These are phyloP conservation scores for Coprinopsis strossmayeri DNA, from an alignment of 768 basidiomycete species.

Conservation along the genomic window DNA sequence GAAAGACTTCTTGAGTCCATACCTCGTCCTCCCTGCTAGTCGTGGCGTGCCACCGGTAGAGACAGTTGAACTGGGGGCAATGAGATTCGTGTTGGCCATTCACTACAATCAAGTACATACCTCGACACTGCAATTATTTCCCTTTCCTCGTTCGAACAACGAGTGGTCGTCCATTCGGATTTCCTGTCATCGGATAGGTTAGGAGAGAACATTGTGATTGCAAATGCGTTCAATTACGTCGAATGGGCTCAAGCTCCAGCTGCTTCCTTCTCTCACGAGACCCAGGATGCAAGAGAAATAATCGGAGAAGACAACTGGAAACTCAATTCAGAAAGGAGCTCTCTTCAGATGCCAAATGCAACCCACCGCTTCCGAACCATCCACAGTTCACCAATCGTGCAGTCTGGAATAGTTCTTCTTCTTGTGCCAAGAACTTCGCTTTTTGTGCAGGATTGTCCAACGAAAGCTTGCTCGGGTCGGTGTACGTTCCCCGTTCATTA, in stretches of 20 bases:
- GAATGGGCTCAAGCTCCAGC: constrained; percentile 75
- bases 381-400: constrained; percentile 72
- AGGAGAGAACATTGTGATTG: constrained; percentile 30
- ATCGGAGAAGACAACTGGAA: constrained; percentile 65
- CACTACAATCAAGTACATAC: constrained; percentile 26
- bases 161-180: constrained; percentile 56
- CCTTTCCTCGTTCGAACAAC: constrained; percentile 71
- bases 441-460: constrained; percentile 26
- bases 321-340: constrained; percentile 5
- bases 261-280: constrained; percentile 66
- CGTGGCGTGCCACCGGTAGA: constrained; percentile 84
- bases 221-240: constrained; percentile 15
- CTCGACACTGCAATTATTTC: constrained; percentile 81
- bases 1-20: constrained; percentile 52
- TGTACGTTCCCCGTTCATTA: constrained; percentile 66
- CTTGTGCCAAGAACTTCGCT: constrained; percentile 41
- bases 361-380: constrained; percentile 62
- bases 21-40: constrained; percentile 65
- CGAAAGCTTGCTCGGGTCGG: constrained; percentile 44
- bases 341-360: neutral
- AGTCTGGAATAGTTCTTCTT: constrained; percentile 81
- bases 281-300: constrained; percentile 80
- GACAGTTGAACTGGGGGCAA: constrained; percentile 75
- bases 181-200: constrained; percentile 36
- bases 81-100: neutral